Evolutionary conservation across 1,284 basidiomycete genomes (phyloP), one percentile per base, ranked within the genome.

Genomic region (Pulveroboletus sp.): DNA sequence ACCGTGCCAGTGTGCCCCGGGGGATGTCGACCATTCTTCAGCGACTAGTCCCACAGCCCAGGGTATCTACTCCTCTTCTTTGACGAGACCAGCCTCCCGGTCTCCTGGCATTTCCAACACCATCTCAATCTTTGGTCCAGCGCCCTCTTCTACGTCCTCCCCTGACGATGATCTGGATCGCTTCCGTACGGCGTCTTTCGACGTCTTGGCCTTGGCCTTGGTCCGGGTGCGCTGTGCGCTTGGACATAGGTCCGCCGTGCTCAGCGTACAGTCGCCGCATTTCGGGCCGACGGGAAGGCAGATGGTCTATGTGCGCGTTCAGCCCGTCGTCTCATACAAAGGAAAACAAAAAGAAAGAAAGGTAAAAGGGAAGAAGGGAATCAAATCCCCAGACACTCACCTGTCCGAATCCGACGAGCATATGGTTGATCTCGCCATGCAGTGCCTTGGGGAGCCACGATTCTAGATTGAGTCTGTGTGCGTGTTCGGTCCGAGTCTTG

Each of bases 331-430:
- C 10, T 2, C 39, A 2, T 15, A 4, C 12, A 10, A n/a, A 44
- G 20, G 22, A n/a, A 5, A 24, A 35, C 25, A 49, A 44, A 20
- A 20, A 20, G 2, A 31, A 7, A 9, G 14, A 7, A 45, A 28
- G 20, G 11, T 10, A 5, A 3, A n/a, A 36, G 2, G 18, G 15
- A 36, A n/a, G 10, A 1, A 14, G 7, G 3, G 14, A 46, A 54
- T 22, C 40, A 28, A 9, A 22, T 20, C 9, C 35, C 9, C 20
- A 29, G 12, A n/a, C 11, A 38, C 72, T 52, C 61, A 91, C 90
- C 80, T 98, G 96, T 15, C 95, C 95, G 62, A 97, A 96, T 0
- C 95, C 94, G 9, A 97, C 95, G 5, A 98, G 80, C 73, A 94
- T 74, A 50, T 89, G 88, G 70, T 96, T 97, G 65, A 97, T 94